phyloP scores from a whole-genome alignment of 495 filamentous ascomycete species.

The Xylaria cubensis region DNA sequence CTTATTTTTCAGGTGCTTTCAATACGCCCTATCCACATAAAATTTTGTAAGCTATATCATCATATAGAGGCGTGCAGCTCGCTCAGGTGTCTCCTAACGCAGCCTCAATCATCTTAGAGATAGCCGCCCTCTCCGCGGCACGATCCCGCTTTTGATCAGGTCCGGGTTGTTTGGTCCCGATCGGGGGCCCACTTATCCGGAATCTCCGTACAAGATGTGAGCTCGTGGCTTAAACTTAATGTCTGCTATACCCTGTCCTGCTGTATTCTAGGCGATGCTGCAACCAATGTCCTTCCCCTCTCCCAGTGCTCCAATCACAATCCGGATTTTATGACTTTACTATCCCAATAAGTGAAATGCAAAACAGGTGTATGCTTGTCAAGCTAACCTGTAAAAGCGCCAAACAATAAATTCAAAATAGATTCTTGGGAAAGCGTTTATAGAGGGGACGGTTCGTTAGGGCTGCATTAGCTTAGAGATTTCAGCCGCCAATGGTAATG shows the following conservation, averaged over 20 bases:
- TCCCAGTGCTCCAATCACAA: background rate
- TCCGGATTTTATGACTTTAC: background rate
- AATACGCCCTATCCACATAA: background rate
- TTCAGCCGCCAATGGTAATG: background rate
- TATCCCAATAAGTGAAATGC: background rate
- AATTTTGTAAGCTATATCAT: background rate
- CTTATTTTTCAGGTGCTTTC: background rate
- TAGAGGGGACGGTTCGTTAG: background rate
- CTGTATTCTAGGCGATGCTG: background rate
- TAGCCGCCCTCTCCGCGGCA: too few relatives aligned
- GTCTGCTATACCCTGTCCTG: background rate
- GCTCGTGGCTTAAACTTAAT: background rate
- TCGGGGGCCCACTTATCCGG: background rate
- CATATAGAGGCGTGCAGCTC: background rate
- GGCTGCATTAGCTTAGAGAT: conserved; percentile 1
- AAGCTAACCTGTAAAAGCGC: background rate
- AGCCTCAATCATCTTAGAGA: too few relatives aligned
- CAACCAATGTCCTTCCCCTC: background rate
- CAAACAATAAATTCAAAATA: background rate
- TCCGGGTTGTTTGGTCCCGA: background rate
- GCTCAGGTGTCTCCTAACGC: background rate
- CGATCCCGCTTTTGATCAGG: background rate
- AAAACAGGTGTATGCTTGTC: background rate
- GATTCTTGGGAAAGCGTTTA: background rate
- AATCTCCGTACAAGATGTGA: background rate